Percentiles rank a stretch among this genome's conserved stretches.
These are phyloP conservation scores for Aspergillus nomiae DNA, from an alignment of 2,329 filamentous ascomycete species.

Conservation along the genomic window DNA sequence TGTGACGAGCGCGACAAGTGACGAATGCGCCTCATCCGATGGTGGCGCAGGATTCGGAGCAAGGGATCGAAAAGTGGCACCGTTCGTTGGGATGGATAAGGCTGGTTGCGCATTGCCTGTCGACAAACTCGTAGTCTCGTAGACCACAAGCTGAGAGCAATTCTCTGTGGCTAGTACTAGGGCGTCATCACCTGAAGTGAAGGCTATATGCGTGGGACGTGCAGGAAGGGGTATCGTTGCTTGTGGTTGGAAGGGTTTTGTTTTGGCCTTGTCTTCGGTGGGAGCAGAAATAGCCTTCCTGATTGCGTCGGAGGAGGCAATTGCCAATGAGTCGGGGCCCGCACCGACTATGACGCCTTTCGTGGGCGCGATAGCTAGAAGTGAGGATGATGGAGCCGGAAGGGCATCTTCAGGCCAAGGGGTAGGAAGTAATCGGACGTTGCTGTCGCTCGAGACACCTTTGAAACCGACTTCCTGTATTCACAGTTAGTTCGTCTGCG, in stretches of 20 bases:
- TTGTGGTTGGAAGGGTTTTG: conserved; percentile 72
- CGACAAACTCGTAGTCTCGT: conserved; percentile 70
- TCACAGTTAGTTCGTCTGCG: neutral
- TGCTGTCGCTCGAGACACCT: conserved; percentile 76
- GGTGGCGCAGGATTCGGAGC: conserved; percentile 73
- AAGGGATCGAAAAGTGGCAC: conserved; percentile 71
- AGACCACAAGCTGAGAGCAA: conserved; percentile 80
- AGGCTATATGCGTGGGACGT: conserved; percentile 83
- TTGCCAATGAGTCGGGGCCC: conserved; percentile 74
- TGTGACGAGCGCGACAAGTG: conserved; percentile 78
- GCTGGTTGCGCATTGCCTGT: conserved; percentile 67
- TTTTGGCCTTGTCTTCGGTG: conserved; percentile 60
- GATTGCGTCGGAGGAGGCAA: conserved; percentile 76
- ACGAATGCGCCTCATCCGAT: conserved; percentile 54
- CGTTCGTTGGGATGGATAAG: conserved; percentile 76
- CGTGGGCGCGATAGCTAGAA: conserved; percentile 78
- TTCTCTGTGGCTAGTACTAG: conserved; percentile 80
- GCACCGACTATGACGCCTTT: conserved; percentile 85
- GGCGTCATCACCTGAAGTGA: conserved; percentile 85
- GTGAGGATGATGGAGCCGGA: conserved; percentile 75
- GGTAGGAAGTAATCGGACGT: conserved; percentile 74
- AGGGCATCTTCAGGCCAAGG: conserved; percentile 71
- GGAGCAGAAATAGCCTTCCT: conserved; percentile 71
- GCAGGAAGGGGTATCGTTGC: conserved; percentile 71
- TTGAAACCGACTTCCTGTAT: conserved; percentile 76